Conservation (phyloP, 2,329 filamentous ascomycete species). For the Mycogone perniciosa region DNA sequence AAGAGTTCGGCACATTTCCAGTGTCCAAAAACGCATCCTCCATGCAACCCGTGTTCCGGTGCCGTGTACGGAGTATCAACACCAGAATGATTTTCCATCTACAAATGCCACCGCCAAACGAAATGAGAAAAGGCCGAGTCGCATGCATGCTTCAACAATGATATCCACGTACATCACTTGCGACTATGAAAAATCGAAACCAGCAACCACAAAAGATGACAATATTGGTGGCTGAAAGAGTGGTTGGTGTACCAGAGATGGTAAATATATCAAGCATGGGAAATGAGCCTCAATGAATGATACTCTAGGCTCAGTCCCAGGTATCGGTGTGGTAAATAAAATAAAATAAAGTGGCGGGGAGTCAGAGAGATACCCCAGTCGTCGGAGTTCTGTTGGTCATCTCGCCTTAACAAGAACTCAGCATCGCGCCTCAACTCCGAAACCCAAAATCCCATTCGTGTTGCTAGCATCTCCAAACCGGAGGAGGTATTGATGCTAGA, state of each 20-base stretch:
- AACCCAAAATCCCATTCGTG: constrained; percentile 11
- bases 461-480: background rate
- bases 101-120: too few relatives aligned
- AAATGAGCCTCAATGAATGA: too few relatives aligned
- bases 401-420: constrained; percentile 7
- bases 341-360: too few relatives aligned
- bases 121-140: too few relatives aligned
- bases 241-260: background rate
- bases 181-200: background rate
- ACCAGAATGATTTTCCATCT: too few relatives aligned
- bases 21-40: background rate
- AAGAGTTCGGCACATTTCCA: too few relatives aligned
- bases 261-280: background rate
- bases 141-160: too few relatives aligned
- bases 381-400: background rate
- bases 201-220: background rate
- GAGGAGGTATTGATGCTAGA: constrained; percentile 1
- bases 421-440: constrained; percentile 22
- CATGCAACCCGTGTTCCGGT: background rate
- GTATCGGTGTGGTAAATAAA: too few relatives aligned
- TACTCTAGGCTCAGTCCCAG: too few relatives aligned
- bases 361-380: background rate
- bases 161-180: too few relatives aligned
- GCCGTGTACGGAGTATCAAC: too few relatives aligned
- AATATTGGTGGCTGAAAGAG: background rate